phyloP scores from a whole-genome alignment of 225 moss, liverwort and hornwort species.

The Bryoerythrophyllum caledonicum region DNA sequence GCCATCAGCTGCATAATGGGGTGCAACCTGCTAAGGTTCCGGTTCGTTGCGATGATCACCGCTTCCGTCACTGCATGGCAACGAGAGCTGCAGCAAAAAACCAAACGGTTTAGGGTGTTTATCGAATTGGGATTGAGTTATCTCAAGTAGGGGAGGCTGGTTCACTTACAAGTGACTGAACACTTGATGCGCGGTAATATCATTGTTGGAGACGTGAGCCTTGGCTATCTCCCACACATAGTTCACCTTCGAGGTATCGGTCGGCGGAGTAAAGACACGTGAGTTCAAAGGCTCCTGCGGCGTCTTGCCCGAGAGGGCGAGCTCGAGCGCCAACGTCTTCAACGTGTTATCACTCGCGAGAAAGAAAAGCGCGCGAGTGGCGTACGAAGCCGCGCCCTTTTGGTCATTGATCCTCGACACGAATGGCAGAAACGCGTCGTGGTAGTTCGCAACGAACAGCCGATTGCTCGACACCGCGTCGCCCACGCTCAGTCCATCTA shows the following conservation, averaged over 20 bases:
- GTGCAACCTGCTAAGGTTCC: conserved; percentile 56
- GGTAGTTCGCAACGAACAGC: conserved; percentile 46
- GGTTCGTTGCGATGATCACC: conserved; percentile 40
- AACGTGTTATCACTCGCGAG: conserved; percentile 34
- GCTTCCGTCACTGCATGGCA: conserved; percentile 57
- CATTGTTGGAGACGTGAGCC: conserved; percentile 53
- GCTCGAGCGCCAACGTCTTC: conserved; percentile 45
- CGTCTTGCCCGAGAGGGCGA: conserved; percentile 35
- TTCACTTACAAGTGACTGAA: conserved; percentile 55
- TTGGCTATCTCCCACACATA: conserved; percentile 51
- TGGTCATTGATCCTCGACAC: conserved; percentile 53
- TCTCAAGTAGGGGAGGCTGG: not conserved
- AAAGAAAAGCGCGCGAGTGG: conserved; percentile 50
- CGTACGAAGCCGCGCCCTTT: conserved; percentile 36
- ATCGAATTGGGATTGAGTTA: not conserved
- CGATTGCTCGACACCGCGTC: conserved; percentile 34
- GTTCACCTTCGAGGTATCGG: conserved; percentile 23
- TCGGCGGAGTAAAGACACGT: conserved; percentile 42
- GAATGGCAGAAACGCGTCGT: conserved; percentile 65
- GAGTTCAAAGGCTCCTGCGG: not conserved
- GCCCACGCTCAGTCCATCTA: conserved; percentile 28
- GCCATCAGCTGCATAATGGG: conserved; percentile 52
- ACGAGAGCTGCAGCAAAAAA: conserved; percentile 19
- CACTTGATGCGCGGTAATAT: conserved; percentile 52
- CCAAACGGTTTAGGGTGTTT: not conserved